Evolutionary conservation across 2,329 filamentous ascomycete genomes (phyloP), one percentile per base, ranked within the genome.

Genomic region (Akanthomyces uredinophilus): DNA sequence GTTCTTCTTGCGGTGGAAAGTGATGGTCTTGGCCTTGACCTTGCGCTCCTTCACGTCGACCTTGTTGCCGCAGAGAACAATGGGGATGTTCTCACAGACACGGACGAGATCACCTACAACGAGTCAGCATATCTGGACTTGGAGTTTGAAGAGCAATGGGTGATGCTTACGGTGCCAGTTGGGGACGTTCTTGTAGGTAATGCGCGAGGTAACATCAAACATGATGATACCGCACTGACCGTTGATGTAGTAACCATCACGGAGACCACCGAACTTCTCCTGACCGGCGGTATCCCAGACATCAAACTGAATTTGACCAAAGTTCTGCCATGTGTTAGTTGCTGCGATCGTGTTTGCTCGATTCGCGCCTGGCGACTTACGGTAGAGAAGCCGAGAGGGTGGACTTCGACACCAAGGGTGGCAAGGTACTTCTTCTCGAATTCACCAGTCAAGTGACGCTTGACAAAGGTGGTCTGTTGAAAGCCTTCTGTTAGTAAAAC

Each of bases 371-470:
- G 69, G 59, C 54, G 50, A 84, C 92, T 83, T 92, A 98, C 93
- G 77, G 94, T 98, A 74, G 88, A 92, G 88, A 99, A 99, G 74
- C 88, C 90, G 69, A 99, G 91, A 78, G 95, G 95, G 85, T 99
- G 95, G 70, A 99, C 95, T 80, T 99, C 95, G 77, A 99, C 95
- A 89, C 95, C 95, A 69, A 99, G 91, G 65, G 95, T 99, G 73
- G 95, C 95, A 79, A 99, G 98, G 84, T 99, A 99, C 85, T 98
- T 99, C 90, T 99, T 99, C 84, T 99, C 95, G 78, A 99, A 99
- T 80, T 99, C 95, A 79, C 95, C 95, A 76, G 95, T 99, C 87
- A 98, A 87, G 83, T 99, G 95, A 77, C 95, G 95, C 90, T 99
- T 99, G 86, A 99, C 95, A 81, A 99, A 99, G 77, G 95, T 99